Conservation (phyloP, 2,329 filamentous ascomycete species). For the Colletotrichum somersetense region DNA sequence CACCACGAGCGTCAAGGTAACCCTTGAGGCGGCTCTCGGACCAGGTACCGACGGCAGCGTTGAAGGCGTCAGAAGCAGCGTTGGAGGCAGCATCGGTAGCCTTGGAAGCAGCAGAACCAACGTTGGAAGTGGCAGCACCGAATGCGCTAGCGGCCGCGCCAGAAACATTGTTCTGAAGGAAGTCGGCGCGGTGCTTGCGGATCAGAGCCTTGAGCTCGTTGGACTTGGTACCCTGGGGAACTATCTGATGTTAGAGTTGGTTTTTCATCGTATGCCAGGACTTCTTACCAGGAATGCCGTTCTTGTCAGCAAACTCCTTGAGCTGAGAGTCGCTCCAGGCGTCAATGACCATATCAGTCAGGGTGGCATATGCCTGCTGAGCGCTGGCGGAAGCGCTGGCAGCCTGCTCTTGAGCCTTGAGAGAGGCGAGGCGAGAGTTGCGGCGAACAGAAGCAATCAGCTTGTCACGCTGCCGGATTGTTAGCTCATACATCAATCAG, state of each 20-base stretch:
- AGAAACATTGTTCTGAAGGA: constrained; percentile 74
- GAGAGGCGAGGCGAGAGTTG: constrained; percentile 84
- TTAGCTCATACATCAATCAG: constrained; percentile 41
- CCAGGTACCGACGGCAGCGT: constrained; percentile 73
- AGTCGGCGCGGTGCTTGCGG: constrained; percentile 83
- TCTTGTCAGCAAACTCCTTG: constrained; percentile 94
- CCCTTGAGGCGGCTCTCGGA: constrained; percentile 83
- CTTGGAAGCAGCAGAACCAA: constrained; percentile 80
- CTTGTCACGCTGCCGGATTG: constrained; percentile 74
- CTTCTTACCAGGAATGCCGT: constrained; percentile 72
- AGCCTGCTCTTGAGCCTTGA: constrained; percentile 73
- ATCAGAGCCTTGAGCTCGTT: constrained; percentile 92
- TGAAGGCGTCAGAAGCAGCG: constrained; percentile 75
- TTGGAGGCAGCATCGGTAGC: constrained; percentile 77
- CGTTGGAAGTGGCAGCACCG: constrained; percentile 80
- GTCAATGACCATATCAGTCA: constrained; percentile 88
- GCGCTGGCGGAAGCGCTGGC: constrained; percentile 74
- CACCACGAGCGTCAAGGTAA: constrained; percentile 81
- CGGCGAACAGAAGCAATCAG: constrained; percentile 90
- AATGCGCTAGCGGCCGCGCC: constrained; percentile 70
- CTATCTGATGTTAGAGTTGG: constrained; percentile 55
- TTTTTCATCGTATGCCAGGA: accelerated
- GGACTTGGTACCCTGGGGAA: constrained; percentile 90
- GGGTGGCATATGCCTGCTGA: constrained; percentile 76
- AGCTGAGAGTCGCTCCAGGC: constrained; percentile 90